Evolutionary conservation across 2,329 filamentous ascomycete species (phyloP).

Genomic region (Epichloe scottii): DNA sequence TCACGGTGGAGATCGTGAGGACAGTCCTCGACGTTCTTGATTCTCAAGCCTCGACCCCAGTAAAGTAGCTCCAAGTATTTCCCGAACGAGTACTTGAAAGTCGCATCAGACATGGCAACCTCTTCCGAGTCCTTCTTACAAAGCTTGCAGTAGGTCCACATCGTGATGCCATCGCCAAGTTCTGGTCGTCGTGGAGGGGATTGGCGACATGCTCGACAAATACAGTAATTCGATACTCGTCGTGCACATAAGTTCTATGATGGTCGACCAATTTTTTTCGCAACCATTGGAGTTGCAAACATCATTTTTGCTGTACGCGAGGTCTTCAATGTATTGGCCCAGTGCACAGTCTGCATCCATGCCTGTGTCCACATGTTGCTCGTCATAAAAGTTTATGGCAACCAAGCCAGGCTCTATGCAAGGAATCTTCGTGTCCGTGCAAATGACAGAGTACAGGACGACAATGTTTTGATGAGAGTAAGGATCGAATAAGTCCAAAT

Average conservation of each 20-base stretch:
- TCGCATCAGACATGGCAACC: conserved; percentile 82
- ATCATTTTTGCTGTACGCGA: conserved; percentile 65
- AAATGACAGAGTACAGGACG: conserved; percentile 85
- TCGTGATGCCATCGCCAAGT: conserved; percentile 58
- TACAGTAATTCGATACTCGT: conserved; percentile 83
- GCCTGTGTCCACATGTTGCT: conserved; percentile 62
- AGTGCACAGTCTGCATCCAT: conserved; percentile 81
- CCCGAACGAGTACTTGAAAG: conserved; percentile 96
- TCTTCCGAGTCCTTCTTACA: conserved; percentile 85
- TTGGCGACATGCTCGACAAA: conserved; percentile 57
- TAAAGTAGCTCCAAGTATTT: conserved; percentile 98
- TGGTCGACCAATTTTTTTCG: conserved; percentile 84
- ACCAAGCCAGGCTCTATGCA: conserved; percentile 87
- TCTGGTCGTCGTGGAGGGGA: conserved; percentile 26
- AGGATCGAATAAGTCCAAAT: conserved; percentile 82
- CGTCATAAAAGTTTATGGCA: conserved; percentile 85
- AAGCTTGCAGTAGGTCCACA: conserved; percentile 95
- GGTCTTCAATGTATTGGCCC: conserved; percentile 87
- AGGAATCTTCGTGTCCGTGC: conserved; percentile 84
- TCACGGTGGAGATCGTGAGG: conserved; percentile 87
- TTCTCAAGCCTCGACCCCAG: conserved; percentile 76
- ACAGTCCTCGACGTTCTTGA: conserved; percentile 58
- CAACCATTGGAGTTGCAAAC: conserved; percentile 75
- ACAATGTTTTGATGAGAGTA: conserved; percentile 95
- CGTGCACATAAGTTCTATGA: conserved; percentile 93